Conservation (phyloP, 2,329 filamentous ascomycete genomes). For the Exophiala sp. region DNA sequence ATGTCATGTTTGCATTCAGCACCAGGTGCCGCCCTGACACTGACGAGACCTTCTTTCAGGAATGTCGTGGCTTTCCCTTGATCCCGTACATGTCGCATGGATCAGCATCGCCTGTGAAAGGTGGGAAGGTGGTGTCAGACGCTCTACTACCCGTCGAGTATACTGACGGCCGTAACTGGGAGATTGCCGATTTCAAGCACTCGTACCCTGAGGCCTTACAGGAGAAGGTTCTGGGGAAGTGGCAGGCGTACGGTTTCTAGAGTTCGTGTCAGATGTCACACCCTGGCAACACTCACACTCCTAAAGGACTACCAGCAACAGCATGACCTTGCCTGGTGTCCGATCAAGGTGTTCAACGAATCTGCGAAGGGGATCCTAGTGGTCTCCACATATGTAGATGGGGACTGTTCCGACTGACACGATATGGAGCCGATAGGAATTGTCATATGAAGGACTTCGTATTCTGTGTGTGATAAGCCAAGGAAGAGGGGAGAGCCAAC, state of each 20-base stretch:
- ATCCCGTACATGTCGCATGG: conserved; percentile 47
- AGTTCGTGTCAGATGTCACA: no score
- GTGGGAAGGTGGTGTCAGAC: conserved; percentile 46
- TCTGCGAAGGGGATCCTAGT: no score
- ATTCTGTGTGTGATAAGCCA: no score
- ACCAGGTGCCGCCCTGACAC: conserved; percentile 44
- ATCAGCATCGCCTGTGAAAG: conserved; percentile 30
- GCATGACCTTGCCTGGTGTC: no score
- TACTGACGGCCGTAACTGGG: conserved; percentile 34
- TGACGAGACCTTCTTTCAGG: conserved; percentile 45
- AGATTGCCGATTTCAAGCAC: conserved; percentile 33
- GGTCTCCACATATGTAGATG: no score
- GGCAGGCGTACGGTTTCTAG: conserved; percentile 33
- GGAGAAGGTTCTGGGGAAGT: conserved; percentile 36
- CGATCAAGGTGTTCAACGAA: no score
- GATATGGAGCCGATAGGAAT: no score
- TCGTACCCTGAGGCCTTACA: conserved; percentile 40
- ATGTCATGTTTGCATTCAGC: conserved; percentile 47
- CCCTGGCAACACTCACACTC: no score
- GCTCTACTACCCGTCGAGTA: conserved; percentile 43
- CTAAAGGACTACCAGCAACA: no score
- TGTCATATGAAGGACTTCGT: no score
- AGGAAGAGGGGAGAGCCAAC: no score
- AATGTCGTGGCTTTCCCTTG: conserved; percentile 41
- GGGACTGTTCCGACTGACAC: no score